These are phyloP conservation scores for Barnettozyma sp. DNA, from an alignment of 805 yeast genomes.

Conservation along the genomic window DNA sequence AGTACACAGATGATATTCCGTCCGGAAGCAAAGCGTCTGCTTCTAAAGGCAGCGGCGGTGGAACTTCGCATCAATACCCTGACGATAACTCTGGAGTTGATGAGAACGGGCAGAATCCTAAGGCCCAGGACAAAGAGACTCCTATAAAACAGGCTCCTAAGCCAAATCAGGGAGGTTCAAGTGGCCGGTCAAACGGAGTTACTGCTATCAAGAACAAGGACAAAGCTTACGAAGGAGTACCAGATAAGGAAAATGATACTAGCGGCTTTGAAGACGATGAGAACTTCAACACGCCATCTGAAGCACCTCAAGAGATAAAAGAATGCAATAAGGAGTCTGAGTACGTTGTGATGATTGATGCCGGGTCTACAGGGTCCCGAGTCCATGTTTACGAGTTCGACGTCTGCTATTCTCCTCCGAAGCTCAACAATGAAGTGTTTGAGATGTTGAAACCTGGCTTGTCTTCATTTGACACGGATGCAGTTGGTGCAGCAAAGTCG, in stretches of 20 bases:
- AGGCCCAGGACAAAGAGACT: conserved; percentile 22
- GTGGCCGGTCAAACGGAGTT: conserved; percentile 15
- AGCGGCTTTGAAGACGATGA: conserved; percentile 12
- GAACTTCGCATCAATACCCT: conserved; percentile 21
- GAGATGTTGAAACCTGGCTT: conserved; percentile 90
- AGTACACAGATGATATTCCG: conserved; percentile 23
- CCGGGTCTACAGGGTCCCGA: conserved; percentile 96
- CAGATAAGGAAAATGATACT: conserved; percentile 18
- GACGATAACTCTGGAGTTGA: conserved; percentile 14
- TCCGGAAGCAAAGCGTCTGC: neutral
- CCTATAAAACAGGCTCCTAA: conserved; percentile 26
- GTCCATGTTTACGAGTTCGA: conserved; percentile 91
- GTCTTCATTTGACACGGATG: conserved; percentile 74
- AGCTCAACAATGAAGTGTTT: conserved; percentile 70
- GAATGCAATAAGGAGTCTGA: conserved; percentile 42
- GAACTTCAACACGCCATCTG: conserved; percentile 6
- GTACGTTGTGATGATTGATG: conserved; percentile 92
- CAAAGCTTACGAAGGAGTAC: conserved; percentile 26
- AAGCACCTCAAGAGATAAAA: conserved; percentile 11
- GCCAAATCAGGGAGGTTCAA: conserved; percentile 14
- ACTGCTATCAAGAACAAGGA: conserved; percentile 25
- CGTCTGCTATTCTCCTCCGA: conserved; percentile 80
- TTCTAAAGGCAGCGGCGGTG: neutral
- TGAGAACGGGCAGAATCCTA: conserved; percentile 19
- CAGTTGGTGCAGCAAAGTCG: conserved; percentile 82